Base-by-base conservation (phyloP, 441 rosid genomes). In the Pelargonium fulgidum region DNA sequence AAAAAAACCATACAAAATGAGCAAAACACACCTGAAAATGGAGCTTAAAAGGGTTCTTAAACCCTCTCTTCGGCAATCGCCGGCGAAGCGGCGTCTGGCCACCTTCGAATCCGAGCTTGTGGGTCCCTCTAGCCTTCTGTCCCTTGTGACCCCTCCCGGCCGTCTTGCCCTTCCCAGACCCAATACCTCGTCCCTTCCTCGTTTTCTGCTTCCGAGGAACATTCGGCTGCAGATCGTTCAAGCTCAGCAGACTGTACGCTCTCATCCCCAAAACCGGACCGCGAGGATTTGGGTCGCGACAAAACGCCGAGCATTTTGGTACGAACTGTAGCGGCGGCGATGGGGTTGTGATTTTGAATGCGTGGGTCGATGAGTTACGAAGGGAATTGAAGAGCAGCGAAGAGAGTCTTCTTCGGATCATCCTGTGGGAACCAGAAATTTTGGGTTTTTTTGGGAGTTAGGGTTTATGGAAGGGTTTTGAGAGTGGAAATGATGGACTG, bases 81-180 rank as follows among this genome's bases (percentile, higher is more conserved):
- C 98, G 89, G 13, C 98, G 92, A 82, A 93, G 58, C 0, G 98
- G 98, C 3, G 97, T 90, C 78, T 93, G 97, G 0, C 98, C 98
- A 68, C 97, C 98, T 83, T 90, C 98, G 66, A 90, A 93, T 12
- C 98, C 98, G 69, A 89, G 86, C 83, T 87, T 91, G 81, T 83
- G 79, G n/a, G 88, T 83, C 11, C 94, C 96, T 72, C 98, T 82
- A 1, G 97, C 98, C 70, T 82, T 91, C 83, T 93, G 98, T 0
- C 97, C 97, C 77, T 93, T 93, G 72, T 93, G 98, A 64, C 97
- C 97, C 69, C 96, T 80, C 33, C 97, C 97, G 0, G 96, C 96
- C 50, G 98, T 93, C 81, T 93, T 91, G 16, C 96, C 97, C 75
- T 91, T 86, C 4, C 98, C 93, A 1, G 98, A 93, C 58, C 98